Evolutionary conservation across 2,329 filamentous ascomycete genomes (phyloP), one percentile per base, ranked within the genome.

Genomic region (Dothiorella sarmentorum): DNA sequence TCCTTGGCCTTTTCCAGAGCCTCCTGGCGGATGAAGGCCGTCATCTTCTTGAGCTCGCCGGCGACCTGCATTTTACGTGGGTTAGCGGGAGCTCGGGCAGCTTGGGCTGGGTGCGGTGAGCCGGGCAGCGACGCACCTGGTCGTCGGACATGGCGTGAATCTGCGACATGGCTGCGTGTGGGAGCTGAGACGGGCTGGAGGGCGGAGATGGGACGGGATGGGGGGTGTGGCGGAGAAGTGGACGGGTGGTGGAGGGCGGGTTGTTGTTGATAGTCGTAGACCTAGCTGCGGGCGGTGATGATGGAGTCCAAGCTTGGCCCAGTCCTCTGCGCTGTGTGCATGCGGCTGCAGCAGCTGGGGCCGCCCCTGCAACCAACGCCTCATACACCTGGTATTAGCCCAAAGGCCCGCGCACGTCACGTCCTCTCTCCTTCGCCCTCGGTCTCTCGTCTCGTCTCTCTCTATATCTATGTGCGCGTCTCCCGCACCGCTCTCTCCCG

Each of bases 1-100:
- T 99, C 94, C 73, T 89, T 89, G 69, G 91, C 91, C 79, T 99
- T 99, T 75, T 99, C 94, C 71, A 89, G 85, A 61, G 94, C 94
- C 81, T 99, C 94, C 80, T 97, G 94, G 77, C 91, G 90, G 86
- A 99, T 99, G 85, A 99, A 99, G 73, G 92, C 93, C 61, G 94
- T 97, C 94, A 99, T 99, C 85, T 99, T 99, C 83, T 90, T 92
- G 78, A 99, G 90, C 86, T 99, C 94, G 79, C 90, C 87, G 79
- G 90, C 87, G 83, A 99, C 94, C 91, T 97, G 75, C 55, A 60
- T 60, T 52, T 43, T 55, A 29, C 22, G n/a, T 58, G 11, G 60
- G 62, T 61, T 63, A 64, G 58, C 59, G 49, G 61, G 65, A 70
- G 68, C 63, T 63, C 60, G 60, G 60, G 49, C 43, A 35, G 45